Percentiles rank a stretch among this genome's conserved stretches.
Conservation (phyloP, 805 yeast genomes). For the Torulaspora maleeae region DNA sequence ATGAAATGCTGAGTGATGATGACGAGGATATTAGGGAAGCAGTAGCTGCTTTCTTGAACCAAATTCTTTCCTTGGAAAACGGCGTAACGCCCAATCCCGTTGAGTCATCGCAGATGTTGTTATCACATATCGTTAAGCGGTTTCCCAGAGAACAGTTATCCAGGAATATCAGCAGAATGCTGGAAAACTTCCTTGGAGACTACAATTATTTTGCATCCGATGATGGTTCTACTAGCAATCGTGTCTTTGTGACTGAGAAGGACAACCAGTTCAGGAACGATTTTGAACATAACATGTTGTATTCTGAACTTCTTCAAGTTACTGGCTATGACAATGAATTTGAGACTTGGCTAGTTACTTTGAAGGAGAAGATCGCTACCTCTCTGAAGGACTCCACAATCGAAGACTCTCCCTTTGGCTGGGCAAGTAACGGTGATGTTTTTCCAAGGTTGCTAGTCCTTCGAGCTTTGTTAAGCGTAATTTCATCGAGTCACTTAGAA, state of each 20-base stretch:
- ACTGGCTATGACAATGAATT: background rate
- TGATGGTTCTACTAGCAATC: constrained; percentile 26
- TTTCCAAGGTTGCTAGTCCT: constrained; percentile 23
- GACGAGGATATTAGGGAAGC: constrained; percentile 52
- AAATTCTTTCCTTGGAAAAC: constrained; percentile 27
- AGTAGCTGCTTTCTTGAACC: constrained; percentile 42
- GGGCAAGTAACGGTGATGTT: constrained; percentile 26
- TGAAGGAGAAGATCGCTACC: background rate
- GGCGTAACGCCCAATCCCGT: background rate
- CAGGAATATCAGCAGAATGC: background rate
- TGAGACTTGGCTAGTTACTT: background rate
- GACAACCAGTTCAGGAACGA: constrained; percentile 61
- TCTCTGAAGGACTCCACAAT: constrained; percentile 5
- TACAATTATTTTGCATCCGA: constrained; percentile 18
- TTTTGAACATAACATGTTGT: constrained; percentile 30
- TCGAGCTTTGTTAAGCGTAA: constrained; percentile 4
- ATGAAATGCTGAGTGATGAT: constrained; percentile 54
- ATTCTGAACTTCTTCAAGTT: constrained; percentile 20
- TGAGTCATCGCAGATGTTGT: background rate
- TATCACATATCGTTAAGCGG: background rate
- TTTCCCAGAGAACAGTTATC: background rate
- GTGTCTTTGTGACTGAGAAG: constrained; percentile 62
- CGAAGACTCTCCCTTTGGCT: constrained; percentile 23
- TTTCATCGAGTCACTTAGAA: constrained; percentile 2
- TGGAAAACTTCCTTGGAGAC: constrained; percentile 16